phyloP scores from a whole-genome alignment of 2,329 filamentous ascomycete species.

The Alternaria triticina region DNA sequence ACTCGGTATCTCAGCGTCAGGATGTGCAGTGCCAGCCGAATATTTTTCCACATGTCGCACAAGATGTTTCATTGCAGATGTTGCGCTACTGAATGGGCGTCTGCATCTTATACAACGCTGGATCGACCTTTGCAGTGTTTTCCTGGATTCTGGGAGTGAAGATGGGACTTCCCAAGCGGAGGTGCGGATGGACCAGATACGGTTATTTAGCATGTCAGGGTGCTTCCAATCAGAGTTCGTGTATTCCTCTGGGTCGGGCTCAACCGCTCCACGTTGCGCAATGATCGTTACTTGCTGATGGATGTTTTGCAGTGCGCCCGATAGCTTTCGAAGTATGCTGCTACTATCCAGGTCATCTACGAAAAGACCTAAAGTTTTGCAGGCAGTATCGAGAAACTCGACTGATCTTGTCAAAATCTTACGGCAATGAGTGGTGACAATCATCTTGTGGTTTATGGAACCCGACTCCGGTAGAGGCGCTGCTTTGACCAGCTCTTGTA shows the following conservation, averaged over 20 bases:
- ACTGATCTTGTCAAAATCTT: conserved; percentile 13
- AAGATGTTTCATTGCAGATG: conserved; percentile 30
- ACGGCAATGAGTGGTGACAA: conserved; percentile 19
- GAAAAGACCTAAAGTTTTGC: conserved; percentile 29
- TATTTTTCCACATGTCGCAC: conserved; percentile 17
- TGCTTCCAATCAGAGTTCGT: conserved; percentile 12
- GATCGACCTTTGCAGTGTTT: conserved; percentile 17
- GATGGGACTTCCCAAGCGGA: background rate
- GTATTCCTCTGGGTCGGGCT: conserved; percentile 11
- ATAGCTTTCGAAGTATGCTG: conserved; percentile 32
- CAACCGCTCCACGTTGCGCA: conserved; percentile 2
- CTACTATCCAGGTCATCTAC: conserved; percentile 27
- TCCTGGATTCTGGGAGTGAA: conserved; percentile 15
- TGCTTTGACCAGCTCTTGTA: background rate
- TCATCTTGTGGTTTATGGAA: conserved; percentile 21
- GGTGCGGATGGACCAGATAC: conserved; percentile 29
- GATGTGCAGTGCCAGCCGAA: background rate
- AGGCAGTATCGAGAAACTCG: conserved; percentile 19
- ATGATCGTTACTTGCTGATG: conserved; percentile 1
- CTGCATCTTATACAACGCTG: conserved; percentile 27
- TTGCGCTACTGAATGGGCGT: background rate
- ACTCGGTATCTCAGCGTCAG: background rate
- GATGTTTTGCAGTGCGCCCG: conserved; percentile 34
- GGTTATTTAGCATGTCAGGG: background rate
- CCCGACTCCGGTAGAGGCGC: background rate